Evolutionary conservation across 1,284 basidiomycete species (phyloP).

Genomic region (Earliella scabrosa): DNA sequence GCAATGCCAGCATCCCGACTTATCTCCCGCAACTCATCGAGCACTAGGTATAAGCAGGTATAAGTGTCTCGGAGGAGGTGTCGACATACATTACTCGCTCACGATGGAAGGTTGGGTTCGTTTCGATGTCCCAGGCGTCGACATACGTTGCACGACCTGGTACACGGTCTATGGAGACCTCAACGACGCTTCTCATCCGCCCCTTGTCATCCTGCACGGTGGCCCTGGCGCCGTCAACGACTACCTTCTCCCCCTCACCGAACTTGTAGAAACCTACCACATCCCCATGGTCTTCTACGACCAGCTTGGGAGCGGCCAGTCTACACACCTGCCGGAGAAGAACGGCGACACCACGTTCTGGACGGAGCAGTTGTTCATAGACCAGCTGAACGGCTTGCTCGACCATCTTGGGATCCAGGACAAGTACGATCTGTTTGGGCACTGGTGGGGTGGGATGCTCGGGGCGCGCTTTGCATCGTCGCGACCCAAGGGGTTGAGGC

Average conservation of each 20-base stretch:
- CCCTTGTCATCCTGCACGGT: slow-evolving; percentile 42
- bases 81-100: too few relatives aligned
- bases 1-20: too few relatives aligned
- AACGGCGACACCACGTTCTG: slow-evolving; percentile 33
- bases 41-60: too few relatives aligned
- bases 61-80: too few relatives aligned
- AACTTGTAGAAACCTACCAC: slow-evolving; percentile 23
- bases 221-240: slow-evolving; percentile 38
- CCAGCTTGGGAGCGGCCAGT: slow-evolving; percentile 40
- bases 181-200: slow-evolving; percentile 18
- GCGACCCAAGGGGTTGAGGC: slow-evolving; percentile 34
- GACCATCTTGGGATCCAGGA: slow-evolving; percentile 31
- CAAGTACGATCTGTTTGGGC: slow-evolving; percentile 37
- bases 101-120: slow-evolving; percentile 4
- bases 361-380: slow-evolving; percentile 39
- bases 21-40: too few relatives aligned
- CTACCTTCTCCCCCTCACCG: slow-evolving; percentile 33
- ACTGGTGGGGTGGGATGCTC: slow-evolving; percentile 43
- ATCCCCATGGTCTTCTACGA: slow-evolving; percentile 42
- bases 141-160: slow-evolving; percentile 36
- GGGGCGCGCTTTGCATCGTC: slow-evolving; percentile 29
- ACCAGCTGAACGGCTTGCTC: slow-evolving; percentile 39
- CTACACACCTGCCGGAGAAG: slow-evolving; percentile 37
- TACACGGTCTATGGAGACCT: slow-evolving; percentile 40
- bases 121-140: slow-evolving; percentile 25